Base-by-base conservation (phyloP, 139 green algal genomes). In the Dunaliella primolecta region DNA sequence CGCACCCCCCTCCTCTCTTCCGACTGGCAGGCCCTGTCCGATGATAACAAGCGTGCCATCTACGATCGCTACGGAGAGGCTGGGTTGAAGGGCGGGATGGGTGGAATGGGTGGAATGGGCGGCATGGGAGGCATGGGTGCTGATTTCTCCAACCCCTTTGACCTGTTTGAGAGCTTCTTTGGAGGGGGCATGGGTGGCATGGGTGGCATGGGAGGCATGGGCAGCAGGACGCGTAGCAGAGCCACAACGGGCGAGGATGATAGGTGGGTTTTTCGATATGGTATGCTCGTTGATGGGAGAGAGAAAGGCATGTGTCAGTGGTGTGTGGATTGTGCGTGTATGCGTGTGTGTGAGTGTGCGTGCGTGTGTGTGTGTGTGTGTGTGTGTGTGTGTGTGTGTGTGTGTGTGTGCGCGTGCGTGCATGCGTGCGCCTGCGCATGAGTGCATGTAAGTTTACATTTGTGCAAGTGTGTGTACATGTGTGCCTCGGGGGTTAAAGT, bases 151-250 rank as follows among this genome's bases (percentile, higher is more conserved):
- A 99, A 99, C 90, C 97, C 97, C 29, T 99, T 99, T 84, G 97
- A 99, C 87, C 88, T 99, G 31, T 99, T 99, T 86, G 97, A 99
- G 91, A 93, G 89, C 23, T 99, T 99, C 90, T 99, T 99, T 83
- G 95, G 97, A 31, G 93, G 91, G 33, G 86, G 89, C 24, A 90
- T 90, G 35, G 83, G 87, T 2, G 93, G 91, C 38, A 90, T 92
- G 34, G 84, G 90, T 31, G 92, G 90, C 38, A 87, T 92, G 72
- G 92, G 91, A 80, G 86, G 82, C 76, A 85, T 91, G 75, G 88
- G 92, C n/a, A 85, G 83, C 21, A 80, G 78, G 23, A n/a, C 70
- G 7, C 83, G 92, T 46, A 92, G 87, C 74, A 84, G 89, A 3
- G 86, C 93, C 29, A 75, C 86, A 33, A 80, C 86, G 7, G 96